Base-by-base conservation (phyloP, 306 rosid species). In the Inga laurina region DNA sequence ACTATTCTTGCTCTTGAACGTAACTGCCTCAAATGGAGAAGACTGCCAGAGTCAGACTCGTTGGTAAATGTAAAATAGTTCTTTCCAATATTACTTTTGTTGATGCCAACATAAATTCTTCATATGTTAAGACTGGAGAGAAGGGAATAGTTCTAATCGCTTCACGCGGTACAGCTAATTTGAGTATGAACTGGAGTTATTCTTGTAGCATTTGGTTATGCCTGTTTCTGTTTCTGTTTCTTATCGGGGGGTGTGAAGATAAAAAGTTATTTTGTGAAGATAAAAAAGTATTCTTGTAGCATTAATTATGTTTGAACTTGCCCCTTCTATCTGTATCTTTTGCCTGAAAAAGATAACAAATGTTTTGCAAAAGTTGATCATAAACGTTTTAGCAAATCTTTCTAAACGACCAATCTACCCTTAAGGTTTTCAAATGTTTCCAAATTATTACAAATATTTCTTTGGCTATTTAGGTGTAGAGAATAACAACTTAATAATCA, bases 191-290 rank as follows among this genome's bases (percentile, higher is more conserved):
- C 43, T 95, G 98, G 98, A 62, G 27, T 51, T 95, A 93, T 84
- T 71, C 92, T 75, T 85, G 81, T 35, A 82, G 86, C 34, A 76
- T 88, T 84, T 91, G 93, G 97, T 82, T 93, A 59, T 87, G 52
- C 92, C 92, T 39, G n/a, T 90, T 84, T 89, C 88, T 27, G 30
- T 27, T 27, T 27, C 1, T 16, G 82, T 93, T 77, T 86, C 96
- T 10, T 98, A 92, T 86, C 21, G 86, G 37, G 99, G 99, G 24
- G 88, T 68, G 85, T 95, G 19, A 82, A 89, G 97, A 97, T 95
- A 88, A 45, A 27, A 10, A 51, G 51, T 64, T 52, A 75, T 22
- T 81, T 62, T 24, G 68, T 5, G 16, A n/a, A n/a, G n/a, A n/a
- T n/a, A n/a, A n/a, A n/a, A n/a, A n/a, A n/a, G n/a, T n/a, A n/a